A percentile compares a stretch with the other conserved stretches of the same genome.
These are phyloP conservation scores for Vaccinium vitisidaea DNA, from an alignment of 148 eudicot species.

Conservation along the genomic window DNA sequence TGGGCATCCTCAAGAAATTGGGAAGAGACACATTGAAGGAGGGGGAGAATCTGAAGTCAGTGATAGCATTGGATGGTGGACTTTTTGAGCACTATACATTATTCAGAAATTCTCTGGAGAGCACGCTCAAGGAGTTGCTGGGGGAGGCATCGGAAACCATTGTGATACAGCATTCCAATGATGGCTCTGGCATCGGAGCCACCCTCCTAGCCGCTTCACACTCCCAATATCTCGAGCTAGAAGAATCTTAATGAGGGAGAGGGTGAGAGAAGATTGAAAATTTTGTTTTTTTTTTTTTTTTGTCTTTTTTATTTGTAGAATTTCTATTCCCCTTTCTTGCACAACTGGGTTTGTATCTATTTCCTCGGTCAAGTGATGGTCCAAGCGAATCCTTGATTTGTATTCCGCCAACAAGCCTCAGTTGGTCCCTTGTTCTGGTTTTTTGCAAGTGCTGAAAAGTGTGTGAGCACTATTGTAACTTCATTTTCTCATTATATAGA, in stretches of 20 bases:
- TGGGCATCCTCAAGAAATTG: conserved; percentile 76
- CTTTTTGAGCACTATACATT: conserved; percentile 77
- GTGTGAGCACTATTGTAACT: conserved; percentile 12
- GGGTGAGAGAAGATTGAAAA: neutral
- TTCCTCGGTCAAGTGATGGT: conserved; percentile 7
- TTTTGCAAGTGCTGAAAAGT: neutral
- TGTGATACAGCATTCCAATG: conserved; percentile 69
- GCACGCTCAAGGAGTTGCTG: conserved; percentile 66
- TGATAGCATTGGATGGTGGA: conserved; percentile 84
- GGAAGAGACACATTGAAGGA: conserved; percentile 62
- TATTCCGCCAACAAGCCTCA: neutral
- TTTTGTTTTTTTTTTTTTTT: neutral
- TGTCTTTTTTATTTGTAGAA: neutral
- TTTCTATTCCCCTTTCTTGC: neutral
- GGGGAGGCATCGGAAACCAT: conserved; percentile 61
- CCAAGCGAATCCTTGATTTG: conserved; percentile 10
- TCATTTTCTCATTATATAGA: conserved; percentile 4
- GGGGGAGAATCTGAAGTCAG: conserved; percentile 57
- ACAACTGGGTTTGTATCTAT: neutral
- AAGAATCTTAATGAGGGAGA: conserved; percentile 19
- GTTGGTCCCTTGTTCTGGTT: neutral
- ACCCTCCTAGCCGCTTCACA: conserved; percentile 94
- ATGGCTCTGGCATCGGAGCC: conserved; percentile 93
- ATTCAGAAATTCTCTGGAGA: conserved; percentile 69
- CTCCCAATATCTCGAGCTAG: conserved; percentile 60